phyloP scores from a whole-genome alignment of 192 early-diverging fungal species.

The Backusella luteola region DNA sequence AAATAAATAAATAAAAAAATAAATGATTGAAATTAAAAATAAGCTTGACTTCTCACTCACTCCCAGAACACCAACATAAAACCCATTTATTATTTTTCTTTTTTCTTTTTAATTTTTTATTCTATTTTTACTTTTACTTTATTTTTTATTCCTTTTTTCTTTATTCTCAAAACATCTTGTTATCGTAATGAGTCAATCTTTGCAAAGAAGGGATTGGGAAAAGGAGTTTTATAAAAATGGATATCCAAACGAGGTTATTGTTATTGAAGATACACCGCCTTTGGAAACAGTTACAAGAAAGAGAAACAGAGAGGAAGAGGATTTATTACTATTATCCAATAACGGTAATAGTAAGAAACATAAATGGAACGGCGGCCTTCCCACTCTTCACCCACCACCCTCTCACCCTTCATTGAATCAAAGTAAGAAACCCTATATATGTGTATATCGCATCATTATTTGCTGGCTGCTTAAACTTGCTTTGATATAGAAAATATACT shows the following conservation, averaged over 20 bases:
- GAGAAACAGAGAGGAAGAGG: not conserved
- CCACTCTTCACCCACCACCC: not conserved
- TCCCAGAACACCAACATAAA: not conserved
- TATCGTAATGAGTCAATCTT: not conserved
- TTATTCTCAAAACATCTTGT: not conserved
- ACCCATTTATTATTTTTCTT: not conserved
- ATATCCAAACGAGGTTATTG: constrained; percentile 39
- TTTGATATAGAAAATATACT: not conserved
- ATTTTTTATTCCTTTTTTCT: not conserved
- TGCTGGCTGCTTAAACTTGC: not conserved
- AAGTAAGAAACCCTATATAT: not conserved
- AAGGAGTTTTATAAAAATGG: constrained; percentile 41
- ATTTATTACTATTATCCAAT: not conserved
- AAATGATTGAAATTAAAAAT: constrained; percentile 6
- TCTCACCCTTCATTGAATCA: not conserved
- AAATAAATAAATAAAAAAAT: constrained; percentile 10
- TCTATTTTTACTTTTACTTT: not conserved
- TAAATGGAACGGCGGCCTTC: not conserved
- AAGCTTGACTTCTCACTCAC: constrained; percentile 2
- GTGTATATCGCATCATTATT: not conserved
- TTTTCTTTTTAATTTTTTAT: not conserved
- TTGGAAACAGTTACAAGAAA: not conserved
- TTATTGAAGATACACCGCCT: constrained; percentile 39
- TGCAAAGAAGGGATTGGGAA: constrained; percentile 25
- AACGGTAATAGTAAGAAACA: not conserved